Conservation (phyloP, 345 rosid species). For the Toxicodendron radicans region DNA sequence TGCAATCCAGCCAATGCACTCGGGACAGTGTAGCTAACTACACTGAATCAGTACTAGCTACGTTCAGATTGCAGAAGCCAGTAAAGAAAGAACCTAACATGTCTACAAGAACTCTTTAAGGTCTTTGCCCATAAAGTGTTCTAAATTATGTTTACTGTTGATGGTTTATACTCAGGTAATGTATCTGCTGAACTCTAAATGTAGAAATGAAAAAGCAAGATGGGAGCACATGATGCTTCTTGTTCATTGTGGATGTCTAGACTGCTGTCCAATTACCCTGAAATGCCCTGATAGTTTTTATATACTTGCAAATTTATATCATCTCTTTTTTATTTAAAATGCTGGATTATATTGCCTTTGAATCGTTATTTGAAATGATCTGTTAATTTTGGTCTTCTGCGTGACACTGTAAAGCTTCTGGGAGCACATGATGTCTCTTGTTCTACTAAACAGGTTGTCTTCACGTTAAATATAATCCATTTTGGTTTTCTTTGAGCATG, state of each 20-base stretch:
- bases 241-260: neutral
- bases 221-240: neutral
- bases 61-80: constrained; percentile 70
- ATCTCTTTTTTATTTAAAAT: neutral
- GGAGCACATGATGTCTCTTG: too few relatives aligned
- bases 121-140: neutral
- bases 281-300: neutral
- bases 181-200: neutral
- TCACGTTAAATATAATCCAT: too few relatives aligned
- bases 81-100: constrained; percentile 24
- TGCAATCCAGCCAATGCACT: constrained; percentile 37
- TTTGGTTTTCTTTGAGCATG: too few relatives aligned
- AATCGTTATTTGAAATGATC: neutral
- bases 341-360: neutral
- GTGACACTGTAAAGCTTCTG: too few relatives aligned
- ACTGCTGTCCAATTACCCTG: neutral
- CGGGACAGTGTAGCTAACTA: constrained; percentile 36
- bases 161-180: neutral
- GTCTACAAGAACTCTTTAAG: constrained; percentile 18
- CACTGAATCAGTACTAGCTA: constrained; percentile 70
- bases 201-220: neutral
- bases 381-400: too few relatives aligned
- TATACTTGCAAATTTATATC: too few relatives aligned
- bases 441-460: too few relatives aligned
- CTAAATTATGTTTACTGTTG: neutral